Base-by-base conservation (phyloP, 768 basidiomycete species). In the Hypholoma fasciculare region DNA sequence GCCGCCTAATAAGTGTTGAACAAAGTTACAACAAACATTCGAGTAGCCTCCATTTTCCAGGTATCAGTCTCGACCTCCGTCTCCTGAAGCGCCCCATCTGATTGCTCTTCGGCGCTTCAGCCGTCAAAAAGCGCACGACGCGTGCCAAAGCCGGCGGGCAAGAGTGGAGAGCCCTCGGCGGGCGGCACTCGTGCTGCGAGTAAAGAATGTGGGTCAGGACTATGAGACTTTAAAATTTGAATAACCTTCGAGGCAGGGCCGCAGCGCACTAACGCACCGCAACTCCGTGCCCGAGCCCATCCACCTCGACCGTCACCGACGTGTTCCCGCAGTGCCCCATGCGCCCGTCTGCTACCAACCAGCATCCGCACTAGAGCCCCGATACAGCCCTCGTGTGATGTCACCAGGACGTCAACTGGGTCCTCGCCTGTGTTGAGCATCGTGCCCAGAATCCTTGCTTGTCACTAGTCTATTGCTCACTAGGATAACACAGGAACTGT, bases 311-410 rank as follows among this genome's bases (percentile, higher is more conserved):
- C 19, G 85, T 82, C 49, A 92, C 77, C 3, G 81, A 82, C 39
- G 80, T 73, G 66, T 89, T 90, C 53, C 71, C 69, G 65, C 80
- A 83, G 50, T 65, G 63, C 60, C 66, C 62, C 39, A 77, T 55
- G 61, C 52, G 81, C 61, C 62, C 74, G 67, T 34, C 77, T 67
- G 44, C 75, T 77, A 19, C 72, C 70, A 16, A 81, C 61, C 65
- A 90, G 65, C 40, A 67, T 71, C 17, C 74, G 73, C 57, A 88
- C 73, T 54, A 92, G 74, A 26, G 75, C 73, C n/a, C 72, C 71
- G 58, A 92, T 89, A 63, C 82, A 78, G 0, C 82, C 88, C 1
- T 88, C 88, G 56, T 93, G 90, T 43, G 85, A 82, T 58, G 84
- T 81, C 12, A 86, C 79, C 30, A 93, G 76, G 47, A 90, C 74